Conservation (phyloP, 2,329 filamentous ascomycete genomes). For the Ambrosiella xylebori region DNA sequence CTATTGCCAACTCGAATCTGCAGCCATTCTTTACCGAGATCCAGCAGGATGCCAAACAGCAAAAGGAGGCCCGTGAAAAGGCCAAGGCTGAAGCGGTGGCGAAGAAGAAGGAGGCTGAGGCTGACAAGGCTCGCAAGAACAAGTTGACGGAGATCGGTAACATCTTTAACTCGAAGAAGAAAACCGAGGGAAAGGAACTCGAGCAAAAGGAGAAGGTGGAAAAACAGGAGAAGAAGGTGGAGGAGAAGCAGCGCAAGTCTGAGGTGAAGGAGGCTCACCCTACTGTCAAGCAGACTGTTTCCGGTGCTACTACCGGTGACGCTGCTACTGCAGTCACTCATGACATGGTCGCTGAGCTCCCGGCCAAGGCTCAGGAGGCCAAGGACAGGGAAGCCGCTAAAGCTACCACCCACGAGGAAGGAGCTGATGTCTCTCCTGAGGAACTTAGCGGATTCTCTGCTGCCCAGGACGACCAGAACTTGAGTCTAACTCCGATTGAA, state of each 20-base stretch:
- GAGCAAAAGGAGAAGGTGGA: slow-evolving; percentile 37
- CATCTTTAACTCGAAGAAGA: slow-evolving; percentile 43
- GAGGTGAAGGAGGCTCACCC: slow-evolving; percentile 14
- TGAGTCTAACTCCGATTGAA: background rate
- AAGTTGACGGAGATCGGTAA: slow-evolving; percentile 50
- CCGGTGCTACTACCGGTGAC: background rate
- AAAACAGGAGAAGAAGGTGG: slow-evolving; percentile 26
- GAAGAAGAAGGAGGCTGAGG: slow-evolving; percentile 60
- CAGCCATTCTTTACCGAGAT: slow-evolving; percentile 23
- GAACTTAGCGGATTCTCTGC: slow-evolving; percentile 5
- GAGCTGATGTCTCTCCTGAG: slow-evolving; percentile 3
- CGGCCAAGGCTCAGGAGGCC: background rate
- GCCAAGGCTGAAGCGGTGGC: slow-evolving; percentile 71
- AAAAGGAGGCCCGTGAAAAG: slow-evolving; percentile 39
- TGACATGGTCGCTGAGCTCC: background rate
- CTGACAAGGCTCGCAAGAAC: slow-evolving; percentile 43
- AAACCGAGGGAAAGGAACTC: slow-evolving; percentile 39
- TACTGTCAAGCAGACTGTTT: slow-evolving; percentile 14
- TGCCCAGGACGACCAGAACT: background rate
- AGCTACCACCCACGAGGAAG: background rate
- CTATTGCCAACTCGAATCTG: slow-evolving; percentile 20
- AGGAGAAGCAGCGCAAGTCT: slow-evolving; percentile 28
- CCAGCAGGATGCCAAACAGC: slow-evolving; percentile 1
- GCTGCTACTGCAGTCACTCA: background rate
- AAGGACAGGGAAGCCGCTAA: background rate